phyloP scores from a whole-genome alignment of 2,329 filamentous ascomycete genomes.

The Orbilia ellipsospora region DNA sequence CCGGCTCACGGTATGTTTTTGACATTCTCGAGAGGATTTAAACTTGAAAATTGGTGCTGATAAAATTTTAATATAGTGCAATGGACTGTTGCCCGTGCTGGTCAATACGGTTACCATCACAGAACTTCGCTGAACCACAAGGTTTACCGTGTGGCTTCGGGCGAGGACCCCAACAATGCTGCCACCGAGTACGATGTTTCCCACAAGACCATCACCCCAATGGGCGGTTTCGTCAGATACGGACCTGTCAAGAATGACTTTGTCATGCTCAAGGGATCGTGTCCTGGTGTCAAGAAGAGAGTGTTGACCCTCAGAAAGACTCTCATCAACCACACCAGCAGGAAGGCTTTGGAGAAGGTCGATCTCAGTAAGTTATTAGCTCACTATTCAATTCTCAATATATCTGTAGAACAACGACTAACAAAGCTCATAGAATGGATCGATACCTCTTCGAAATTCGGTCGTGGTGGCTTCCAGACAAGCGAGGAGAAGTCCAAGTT shows the following conservation, averaged over 20 bases:
- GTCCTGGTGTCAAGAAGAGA: slow-evolving; percentile 99
- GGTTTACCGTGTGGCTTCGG: slow-evolving; percentile 98
- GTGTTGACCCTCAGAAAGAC: slow-evolving; percentile 99
- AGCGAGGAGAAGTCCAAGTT: slow-evolving; percentile 96
- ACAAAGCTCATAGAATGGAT: slow-evolving; percentile 80
- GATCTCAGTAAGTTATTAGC: slow-evolving; percentile 73
- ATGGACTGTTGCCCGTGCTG: slow-evolving; percentile 93
- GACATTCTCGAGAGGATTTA: not conserved
- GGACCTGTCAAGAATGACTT: slow-evolving; percentile 99
- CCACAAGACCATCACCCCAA: slow-evolving; percentile 88
- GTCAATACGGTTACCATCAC: slow-evolving; percentile 99
- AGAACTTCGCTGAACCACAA: slow-evolving; percentile 99
- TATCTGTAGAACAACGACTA: slow-evolving; percentile 13
- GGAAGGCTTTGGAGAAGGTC: slow-evolving; percentile 97
- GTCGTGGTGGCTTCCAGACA: slow-evolving; percentile 99
- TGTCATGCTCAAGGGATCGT: slow-evolving; percentile 95
- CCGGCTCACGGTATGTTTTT: slow-evolving; percentile 82
- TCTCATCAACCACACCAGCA: slow-evolving; percentile 96
- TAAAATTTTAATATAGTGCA: slow-evolving; percentile 28
- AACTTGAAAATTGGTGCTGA: not conserved
- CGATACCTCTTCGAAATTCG: slow-evolving; percentile 99
- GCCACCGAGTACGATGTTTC: slow-evolving; percentile 95
- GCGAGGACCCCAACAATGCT: slow-evolving; percentile 86
- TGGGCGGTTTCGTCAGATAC: slow-evolving; percentile 99
- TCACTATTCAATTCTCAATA: not conserved